Conservation (phyloP, 352 stramenopile species). For the Plasmopara muralis region DNA sequence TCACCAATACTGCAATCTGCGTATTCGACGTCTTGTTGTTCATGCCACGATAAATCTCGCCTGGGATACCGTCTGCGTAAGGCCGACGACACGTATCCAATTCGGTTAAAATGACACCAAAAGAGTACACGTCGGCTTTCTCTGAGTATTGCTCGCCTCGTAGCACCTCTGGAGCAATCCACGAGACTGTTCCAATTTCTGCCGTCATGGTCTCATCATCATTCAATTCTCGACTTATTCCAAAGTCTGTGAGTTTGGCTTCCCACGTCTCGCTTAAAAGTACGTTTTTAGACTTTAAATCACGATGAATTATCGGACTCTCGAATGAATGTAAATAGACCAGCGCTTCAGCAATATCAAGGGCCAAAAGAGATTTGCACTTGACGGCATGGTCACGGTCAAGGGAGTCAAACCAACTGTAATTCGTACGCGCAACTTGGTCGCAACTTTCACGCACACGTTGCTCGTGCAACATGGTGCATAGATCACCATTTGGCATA, state of each 20-base stretch:
- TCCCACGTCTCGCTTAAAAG: conserved; percentile 36
- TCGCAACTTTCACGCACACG: conserved; percentile 21
- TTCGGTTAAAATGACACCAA: conserved; percentile 54
- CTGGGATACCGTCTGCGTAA: conserved; percentile 19
- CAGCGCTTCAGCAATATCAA: conserved; percentile 37
- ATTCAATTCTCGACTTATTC: conserved; percentile 32
- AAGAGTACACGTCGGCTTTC: conserved; percentile 70
- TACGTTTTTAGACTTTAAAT: conserved; percentile 52
- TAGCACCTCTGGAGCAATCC: conserved; percentile 68
- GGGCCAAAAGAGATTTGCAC: conserved; percentile 36
- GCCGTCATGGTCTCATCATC: conserved; percentile 40
- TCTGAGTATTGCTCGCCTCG: conserved; percentile 52
- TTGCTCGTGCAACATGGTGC: conserved; percentile 29
- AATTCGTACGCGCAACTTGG: conserved; percentile 21
- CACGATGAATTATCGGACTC: conserved; percentile 47
- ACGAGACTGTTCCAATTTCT: conserved; percentile 49
- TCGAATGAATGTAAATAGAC: conserved; percentile 43
- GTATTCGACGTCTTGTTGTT: conserved; percentile 34
- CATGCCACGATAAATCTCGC: conserved; percentile 18
- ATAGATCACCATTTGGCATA: conserved; percentile 39
- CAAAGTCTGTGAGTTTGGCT: conserved; percentile 55
- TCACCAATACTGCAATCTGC: conserved; percentile 50
- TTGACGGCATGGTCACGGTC: conserved; percentile 8
- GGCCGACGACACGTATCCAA: conserved; percentile 38
- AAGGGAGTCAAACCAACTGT: conserved; percentile 30